Conservation (phyloP, 2,329 filamentous ascomycete genomes). For the Fusarium mexicanum region DNA sequence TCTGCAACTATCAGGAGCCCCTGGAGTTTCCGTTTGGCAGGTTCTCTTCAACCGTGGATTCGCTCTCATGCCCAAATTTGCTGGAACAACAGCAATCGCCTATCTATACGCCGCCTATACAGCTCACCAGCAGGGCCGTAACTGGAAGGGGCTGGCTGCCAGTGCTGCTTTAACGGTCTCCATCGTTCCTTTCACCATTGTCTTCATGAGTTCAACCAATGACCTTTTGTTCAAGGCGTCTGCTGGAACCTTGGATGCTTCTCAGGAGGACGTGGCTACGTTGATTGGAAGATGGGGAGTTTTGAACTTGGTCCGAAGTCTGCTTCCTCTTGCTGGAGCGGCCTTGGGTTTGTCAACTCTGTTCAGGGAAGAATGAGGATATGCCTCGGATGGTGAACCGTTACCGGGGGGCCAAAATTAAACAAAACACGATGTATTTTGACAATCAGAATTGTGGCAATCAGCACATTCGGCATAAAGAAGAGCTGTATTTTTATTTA, state of each 20-base stretch:
- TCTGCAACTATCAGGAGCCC: constrained; percentile 37
- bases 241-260: constrained; percentile 25
- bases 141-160: constrained; percentile 48
- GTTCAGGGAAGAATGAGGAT: neutral
- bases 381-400: too few species aligned
- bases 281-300: constrained; percentile 38
- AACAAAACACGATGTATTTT: neutral
- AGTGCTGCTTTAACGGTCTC: constrained; percentile 48
- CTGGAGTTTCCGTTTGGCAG: constrained; percentile 50
- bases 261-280: constrained; percentile 34
- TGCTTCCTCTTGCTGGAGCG: constrained; percentile 46
- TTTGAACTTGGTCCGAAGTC: constrained; percentile 46
- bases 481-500: neutral
- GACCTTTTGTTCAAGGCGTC: constrained; percentile 43
- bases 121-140: constrained; percentile 35
- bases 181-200: constrained; percentile 54
- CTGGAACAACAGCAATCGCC: constrained; percentile 44
- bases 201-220: constrained; percentile 52
- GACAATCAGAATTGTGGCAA: neutral
- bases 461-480: neutral
- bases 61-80: constrained; percentile 51
- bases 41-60: constrained; percentile 51
- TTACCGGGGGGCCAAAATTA: neutral
- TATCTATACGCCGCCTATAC: constrained; percentile 52
- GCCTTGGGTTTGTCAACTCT: constrained; percentile 38